Evolutionary conservation across 768 basidiomycete species (phyloP).

Genomic region (Rhodotorula sphaerocarpa): DNA sequence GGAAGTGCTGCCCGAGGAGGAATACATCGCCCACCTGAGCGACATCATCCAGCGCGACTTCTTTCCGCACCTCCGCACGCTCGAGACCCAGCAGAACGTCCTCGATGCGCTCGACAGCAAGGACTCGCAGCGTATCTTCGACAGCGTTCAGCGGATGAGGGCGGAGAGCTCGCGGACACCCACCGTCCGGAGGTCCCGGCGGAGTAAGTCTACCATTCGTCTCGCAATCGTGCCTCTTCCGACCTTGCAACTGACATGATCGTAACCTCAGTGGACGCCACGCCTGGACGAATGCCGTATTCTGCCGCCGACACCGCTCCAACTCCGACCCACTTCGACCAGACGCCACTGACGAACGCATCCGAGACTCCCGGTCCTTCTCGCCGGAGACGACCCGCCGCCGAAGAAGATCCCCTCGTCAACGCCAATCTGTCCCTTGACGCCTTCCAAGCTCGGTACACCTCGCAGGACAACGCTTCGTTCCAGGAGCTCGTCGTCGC

Average conservation of each 20-base stretch:
- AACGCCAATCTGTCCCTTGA: slow-evolving; percentile 64
- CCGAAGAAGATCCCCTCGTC: slow-evolving; percentile 45
- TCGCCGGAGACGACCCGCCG: not conserved
- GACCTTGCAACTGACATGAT: not conserved
- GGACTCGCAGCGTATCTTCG: slow-evolving; percentile 46
- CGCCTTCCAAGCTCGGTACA: slow-evolving; percentile 79
- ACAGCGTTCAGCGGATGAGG: slow-evolving; percentile 33
- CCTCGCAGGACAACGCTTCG: slow-evolving; percentile 94
- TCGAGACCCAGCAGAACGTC: slow-evolving; percentile 80
- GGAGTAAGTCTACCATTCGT: too few species aligned
- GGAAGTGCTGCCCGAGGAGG: slow-evolving; percentile 54
- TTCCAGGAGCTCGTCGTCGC: slow-evolving; percentile 85
- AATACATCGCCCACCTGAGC: slow-evolving; percentile 81
- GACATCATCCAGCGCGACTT: slow-evolving; percentile 94
- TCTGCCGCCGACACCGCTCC: slow-evolving; percentile 44
- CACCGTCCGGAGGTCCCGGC: not conserved
- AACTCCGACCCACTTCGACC: slow-evolving; percentile 43
- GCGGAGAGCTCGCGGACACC: slow-evolving; percentile 32
- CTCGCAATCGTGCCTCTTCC: too few species aligned
- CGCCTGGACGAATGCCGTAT: slow-evolving; percentile 50
- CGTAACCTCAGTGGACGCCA: too few species aligned
- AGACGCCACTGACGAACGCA: slow-evolving; percentile 57
- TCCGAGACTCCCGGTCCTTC: slow-evolving; percentile 7
- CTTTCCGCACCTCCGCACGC: slow-evolving; percentile 83
- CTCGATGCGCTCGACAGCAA: slow-evolving; percentile 68